phyloP scores from a whole-genome alignment of 139 green algal species.

The Chlorella ohadii region DNA sequence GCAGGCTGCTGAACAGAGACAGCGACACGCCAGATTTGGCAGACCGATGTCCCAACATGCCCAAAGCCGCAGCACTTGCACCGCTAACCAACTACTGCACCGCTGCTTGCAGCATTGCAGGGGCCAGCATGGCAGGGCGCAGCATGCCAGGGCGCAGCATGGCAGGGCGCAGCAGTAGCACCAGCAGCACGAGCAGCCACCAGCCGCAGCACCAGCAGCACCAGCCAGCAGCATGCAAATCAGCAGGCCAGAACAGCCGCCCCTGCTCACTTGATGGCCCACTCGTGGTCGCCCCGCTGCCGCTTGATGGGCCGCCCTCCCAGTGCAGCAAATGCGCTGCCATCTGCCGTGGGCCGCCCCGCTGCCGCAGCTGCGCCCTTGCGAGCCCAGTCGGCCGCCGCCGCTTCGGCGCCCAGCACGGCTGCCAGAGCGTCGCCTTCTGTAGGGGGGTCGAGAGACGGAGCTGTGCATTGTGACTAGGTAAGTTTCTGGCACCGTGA shows the following conservation, averaged over 20 bases:
- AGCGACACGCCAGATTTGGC: too few relatives aligned
- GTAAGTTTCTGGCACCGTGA: too few relatives aligned
- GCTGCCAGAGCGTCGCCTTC: slow-evolving; percentile 1
- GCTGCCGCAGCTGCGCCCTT: background rate
- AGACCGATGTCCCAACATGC: too few relatives aligned
- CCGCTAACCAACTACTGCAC: too few relatives aligned
- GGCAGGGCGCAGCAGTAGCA: background rate
- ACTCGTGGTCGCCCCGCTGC: slow-evolving; percentile 24
- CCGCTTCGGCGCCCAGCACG: background rate
- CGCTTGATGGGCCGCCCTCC: slow-evolving; percentile 1
- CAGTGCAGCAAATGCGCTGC: background rate
- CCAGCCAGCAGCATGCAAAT: too few relatives aligned
- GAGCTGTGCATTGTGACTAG: too few relatives aligned
- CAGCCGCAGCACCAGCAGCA: background rate
- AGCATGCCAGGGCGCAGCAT: background rate
- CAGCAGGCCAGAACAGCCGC: background rate
- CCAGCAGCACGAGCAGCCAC: background rate
- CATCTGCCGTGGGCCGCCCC: too few relatives aligned
- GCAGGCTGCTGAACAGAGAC: too few relatives aligned
- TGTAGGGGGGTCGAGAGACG: background rate
- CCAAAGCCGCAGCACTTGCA: too few relatives aligned
- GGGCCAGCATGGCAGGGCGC: too few relatives aligned
- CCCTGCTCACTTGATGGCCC: slow-evolving; percentile 17
- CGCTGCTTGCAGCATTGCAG: too few relatives aligned
- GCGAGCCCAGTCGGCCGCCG: background rate